Percentiles rank a stretch among this genome's conserved stretches.
Conservation (phyloP, 1,284 basidiomycete species). For the Ceratobasidium sp. region DNA sequence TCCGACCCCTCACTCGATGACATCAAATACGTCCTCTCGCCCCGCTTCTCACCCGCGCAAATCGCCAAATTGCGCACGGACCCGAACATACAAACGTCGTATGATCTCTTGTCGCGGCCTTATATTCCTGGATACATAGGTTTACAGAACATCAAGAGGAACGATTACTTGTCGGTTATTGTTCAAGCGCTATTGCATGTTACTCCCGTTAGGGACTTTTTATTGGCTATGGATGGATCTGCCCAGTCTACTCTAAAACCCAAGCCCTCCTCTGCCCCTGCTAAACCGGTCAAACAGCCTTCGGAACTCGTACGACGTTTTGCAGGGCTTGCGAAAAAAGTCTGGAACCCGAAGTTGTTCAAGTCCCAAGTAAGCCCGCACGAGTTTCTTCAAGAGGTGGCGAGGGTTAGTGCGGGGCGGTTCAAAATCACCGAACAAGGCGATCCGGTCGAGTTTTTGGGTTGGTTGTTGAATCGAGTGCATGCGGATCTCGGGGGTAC, state of each 20-base stretch:
- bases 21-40: constrained; percentile 87
- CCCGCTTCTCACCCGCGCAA: constrained; percentile 70
- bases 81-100: constrained; percentile 66
- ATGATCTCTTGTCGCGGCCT: constrained; percentile 78
- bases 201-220: constrained; percentile 83
- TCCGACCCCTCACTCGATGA: constrained; percentile 94
- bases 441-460: constrained; percentile 94
- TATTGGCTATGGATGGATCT: constrained; percentile 55
- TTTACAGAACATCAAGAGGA: constrained; percentile 95
- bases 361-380: constrained; percentile 98
- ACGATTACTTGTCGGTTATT: constrained; percentile 97
- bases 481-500: constrained; percentile 91
- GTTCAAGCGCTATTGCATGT: constrained; percentile 93
- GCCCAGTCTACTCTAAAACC: constrained; percentile 43
- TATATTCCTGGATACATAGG: constrained; percentile 96
- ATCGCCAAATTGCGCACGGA: constrained; percentile 58
- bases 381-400: constrained; percentile 97
- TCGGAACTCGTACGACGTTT: constrained; percentile 86
- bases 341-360: constrained; percentile 96
- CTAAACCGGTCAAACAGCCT: constrained; percentile 56
- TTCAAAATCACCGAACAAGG: constrained; percentile 92
- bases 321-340: constrained; percentile 81
- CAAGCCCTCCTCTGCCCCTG: constrained; percentile 56
- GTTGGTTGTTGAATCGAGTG: constrained; percentile 92
- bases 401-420: constrained; percentile 81